These are phyloP conservation scores for Saturnispora mendoncae DNA, from an alignment of 805 yeast species.

Conservation along the genomic window DNA sequence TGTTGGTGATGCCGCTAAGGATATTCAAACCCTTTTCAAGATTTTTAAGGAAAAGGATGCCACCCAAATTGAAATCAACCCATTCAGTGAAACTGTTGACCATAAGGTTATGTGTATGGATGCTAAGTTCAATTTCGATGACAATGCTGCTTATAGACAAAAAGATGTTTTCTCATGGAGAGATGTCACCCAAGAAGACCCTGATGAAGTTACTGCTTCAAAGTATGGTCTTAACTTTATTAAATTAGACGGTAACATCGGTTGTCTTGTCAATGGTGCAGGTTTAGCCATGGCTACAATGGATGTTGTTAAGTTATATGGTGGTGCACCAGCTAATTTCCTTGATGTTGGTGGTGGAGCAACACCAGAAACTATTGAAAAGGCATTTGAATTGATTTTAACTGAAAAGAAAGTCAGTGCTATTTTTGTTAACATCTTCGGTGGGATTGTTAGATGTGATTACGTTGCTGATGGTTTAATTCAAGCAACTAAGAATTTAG, in stretches of 20 bases:
- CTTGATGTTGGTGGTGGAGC: slow-evolving; percentile 99
- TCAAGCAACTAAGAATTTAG: slow-evolving; percentile 86
- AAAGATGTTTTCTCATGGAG: slow-evolving; percentile 93
- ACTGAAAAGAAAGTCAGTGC: slow-evolving; percentile 85
- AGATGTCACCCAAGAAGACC: slow-evolving; percentile 95
- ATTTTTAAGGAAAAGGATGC: slow-evolving; percentile 89
- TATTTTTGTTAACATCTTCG: slow-evolving; percentile 96
- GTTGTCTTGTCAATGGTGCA: slow-evolving; percentile 98
- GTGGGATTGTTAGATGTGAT: slow-evolving; percentile 99
- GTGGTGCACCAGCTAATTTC: slow-evolving; percentile 99
- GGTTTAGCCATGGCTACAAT: slow-evolving; percentile 99
- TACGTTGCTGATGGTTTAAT: slow-evolving; percentile 96
- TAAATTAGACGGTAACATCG: slow-evolving; percentile 97
- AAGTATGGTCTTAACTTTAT: slow-evolving; percentile 88
- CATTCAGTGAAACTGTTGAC: slow-evolving; percentile 87
- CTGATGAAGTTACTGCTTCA: slow-evolving; percentile 91
- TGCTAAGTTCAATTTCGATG: slow-evolving; percentile 97
- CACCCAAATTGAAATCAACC: slow-evolving; percentile 98
- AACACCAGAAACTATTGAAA: slow-evolving; percentile 95
- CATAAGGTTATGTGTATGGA: slow-evolving; percentile 95
- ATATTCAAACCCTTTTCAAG: slow-evolving; percentile 79
- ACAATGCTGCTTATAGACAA: slow-evolving; percentile 92
- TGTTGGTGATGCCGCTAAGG: slow-evolving; percentile 75
- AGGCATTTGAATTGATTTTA: slow-evolving; percentile 89
- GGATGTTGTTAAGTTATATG: slow-evolving; percentile 97